These are phyloP conservation scores for Neurospora sp. DNA, from an alignment of 495 filamentous ascomycete species.

Conservation along the genomic window DNA sequence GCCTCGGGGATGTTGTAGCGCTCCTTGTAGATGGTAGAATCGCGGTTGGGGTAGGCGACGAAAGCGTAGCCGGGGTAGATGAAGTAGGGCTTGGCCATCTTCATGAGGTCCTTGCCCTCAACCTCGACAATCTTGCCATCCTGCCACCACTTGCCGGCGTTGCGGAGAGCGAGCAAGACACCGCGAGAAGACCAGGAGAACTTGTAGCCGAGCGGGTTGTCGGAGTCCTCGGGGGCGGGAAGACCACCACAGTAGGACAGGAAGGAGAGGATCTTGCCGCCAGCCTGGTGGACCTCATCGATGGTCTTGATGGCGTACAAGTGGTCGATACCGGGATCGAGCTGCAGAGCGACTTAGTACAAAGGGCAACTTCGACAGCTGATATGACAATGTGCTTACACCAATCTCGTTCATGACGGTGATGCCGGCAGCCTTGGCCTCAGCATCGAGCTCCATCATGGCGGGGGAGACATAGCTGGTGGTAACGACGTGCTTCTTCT, in stretches of 20 bases:
- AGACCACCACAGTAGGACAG: constrained; percentile 79
- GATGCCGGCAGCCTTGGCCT: constrained; percentile 84
- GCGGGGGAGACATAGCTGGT: constrained; percentile 91
- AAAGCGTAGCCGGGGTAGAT: constrained; percentile 85
- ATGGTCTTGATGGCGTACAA: constrained; percentile 88
- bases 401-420: constrained; percentile 99
- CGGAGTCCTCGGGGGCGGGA: constrained; percentile 59
- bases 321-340: constrained; percentile 54
- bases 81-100: constrained; percentile 75
- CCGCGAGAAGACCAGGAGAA: constrained; percentile 80
- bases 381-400: constrained; percentile 27
- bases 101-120: constrained; percentile 62
- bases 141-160: constrained; percentile 75
- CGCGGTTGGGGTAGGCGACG: constrained; percentile 88
- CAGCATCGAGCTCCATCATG: constrained; percentile 78
- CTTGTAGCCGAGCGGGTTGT: constrained; percentile 94
- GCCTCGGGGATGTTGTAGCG: constrained; percentile 87
- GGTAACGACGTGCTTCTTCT: constrained; percentile 93
- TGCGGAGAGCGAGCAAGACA: constrained; percentile 76
- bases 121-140: constrained; percentile 63
- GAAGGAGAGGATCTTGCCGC: constrained; percentile 80
- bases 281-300: constrained; percentile 66
- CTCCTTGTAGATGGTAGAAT: constrained; percentile 78
- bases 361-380: constrained; percentile 22
- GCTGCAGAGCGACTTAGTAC: background rate